phyloP scores from a whole-genome alignment of 2,329 filamentous ascomycete genomes.

The Scopulariopsis brevicaulis region DNA sequence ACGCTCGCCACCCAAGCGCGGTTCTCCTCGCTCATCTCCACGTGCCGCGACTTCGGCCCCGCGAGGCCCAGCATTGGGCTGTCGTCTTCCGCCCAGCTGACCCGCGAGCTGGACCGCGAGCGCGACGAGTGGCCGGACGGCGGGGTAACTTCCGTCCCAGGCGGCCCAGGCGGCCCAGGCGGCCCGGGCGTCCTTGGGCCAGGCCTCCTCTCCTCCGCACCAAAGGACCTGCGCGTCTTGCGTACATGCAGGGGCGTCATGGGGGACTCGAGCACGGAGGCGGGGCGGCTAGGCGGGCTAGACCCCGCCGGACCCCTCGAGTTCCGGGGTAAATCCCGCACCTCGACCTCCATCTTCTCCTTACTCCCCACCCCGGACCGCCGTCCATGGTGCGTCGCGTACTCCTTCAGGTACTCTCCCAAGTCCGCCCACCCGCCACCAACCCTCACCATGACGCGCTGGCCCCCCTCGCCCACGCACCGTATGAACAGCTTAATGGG shows the following conservation, averaged over 20 bases:
- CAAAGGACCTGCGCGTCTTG: conserved; percentile 38
- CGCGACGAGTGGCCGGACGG: conserved; percentile 30
- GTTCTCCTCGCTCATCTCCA: conserved; percentile 60
- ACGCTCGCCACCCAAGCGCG: conserved; percentile 74
- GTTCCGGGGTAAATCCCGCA: conserved; percentile 35
- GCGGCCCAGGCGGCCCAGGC: conserved; percentile 20
- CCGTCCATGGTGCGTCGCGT: conserved; percentile 84
- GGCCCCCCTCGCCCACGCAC: conserved; percentile 77
- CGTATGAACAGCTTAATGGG: conserved; percentile 94
- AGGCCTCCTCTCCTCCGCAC: conserved; percentile 16
- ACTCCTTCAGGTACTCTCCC: conserved; percentile 88
- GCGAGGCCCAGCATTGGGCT: conserved; percentile 54
- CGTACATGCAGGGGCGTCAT: conserved; percentile 40
- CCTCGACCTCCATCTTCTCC: conserved; percentile 46
- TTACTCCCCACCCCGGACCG: conserved; percentile 37
- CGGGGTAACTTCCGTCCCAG: conserved; percentile 22
- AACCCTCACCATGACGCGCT: conserved; percentile 95
- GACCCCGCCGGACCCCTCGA: conserved; percentile 13
- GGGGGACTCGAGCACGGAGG: conserved; percentile 15
- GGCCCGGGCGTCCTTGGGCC: conserved; percentile 27
- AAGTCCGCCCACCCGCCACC: conserved; percentile 98
- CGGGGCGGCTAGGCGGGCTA: conserved; percentile 27
- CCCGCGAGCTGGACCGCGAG: conserved; percentile 39
- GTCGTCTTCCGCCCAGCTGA: conserved; percentile 49
- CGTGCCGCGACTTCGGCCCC: conserved; percentile 54